Base-by-base conservation (phyloP, 495 filamentous ascomycete genomes). In the Xylaria bambusicola region DNA sequence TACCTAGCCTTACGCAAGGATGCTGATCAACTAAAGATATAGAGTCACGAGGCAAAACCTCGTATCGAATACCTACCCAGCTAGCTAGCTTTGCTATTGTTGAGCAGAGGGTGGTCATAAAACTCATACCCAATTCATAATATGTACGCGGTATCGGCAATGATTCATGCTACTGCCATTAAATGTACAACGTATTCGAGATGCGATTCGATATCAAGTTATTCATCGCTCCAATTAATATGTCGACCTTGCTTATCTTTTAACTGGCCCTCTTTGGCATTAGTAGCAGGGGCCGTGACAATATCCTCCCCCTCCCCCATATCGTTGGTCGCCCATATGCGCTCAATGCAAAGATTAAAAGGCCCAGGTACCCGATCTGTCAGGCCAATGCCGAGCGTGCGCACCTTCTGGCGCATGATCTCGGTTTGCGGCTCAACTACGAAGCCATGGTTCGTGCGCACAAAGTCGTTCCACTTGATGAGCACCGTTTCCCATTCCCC, bases 401-500 rank as follows among this genome's bases (percentile, higher is more conserved):
- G 82, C 40, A 98, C 86, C 66, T 88, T 90, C 69, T 95, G 86
- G 50, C 88, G 85, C 68, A 96, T 69, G 61, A 97, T 85, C 69
- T 93, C 91, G 8, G 85, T 85, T 78, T 97, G 93, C 23, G 93
- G 94, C 77, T 98, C 92, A 9, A 96, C 85, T 0, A 96, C 90
- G 58, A 86, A 81, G 17, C 94, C 94, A 66, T 92, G 80, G 71
- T 97, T 97, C 33, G 95, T 98, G 51, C 95, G 84, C 52, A 98
- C 93, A 71, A 98, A 98, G 45, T 95, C 89, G 69, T 86, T 86
- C 79, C 92, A 93, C 41, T 89, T 89, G 52, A 98, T 86, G 47
- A 96, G 67, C 23, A 97, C 83, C 8, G 92, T 96, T 79, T 98
- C 92, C 94, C 94, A 98, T 65, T 91, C 82, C 3, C 92, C 91